phyloP scores from a whole-genome alignment of 495 filamentous ascomycete species.

The Bombardia bombarda region DNA sequence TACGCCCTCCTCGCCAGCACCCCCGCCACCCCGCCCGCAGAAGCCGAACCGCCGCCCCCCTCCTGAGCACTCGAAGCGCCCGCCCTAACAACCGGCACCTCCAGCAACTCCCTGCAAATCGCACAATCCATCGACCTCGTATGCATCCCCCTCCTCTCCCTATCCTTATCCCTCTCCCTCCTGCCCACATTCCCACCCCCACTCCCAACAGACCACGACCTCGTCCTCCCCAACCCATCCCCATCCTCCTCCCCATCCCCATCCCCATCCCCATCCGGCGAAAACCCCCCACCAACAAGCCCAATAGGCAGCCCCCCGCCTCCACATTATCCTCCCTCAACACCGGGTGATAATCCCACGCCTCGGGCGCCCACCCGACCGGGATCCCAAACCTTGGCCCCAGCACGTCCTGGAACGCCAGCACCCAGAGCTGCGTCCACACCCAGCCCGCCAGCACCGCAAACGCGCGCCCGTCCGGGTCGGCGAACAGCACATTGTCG shows the following conservation, averaged over 20 bases:
- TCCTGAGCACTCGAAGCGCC: too few relatives aligned
- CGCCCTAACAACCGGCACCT: slow-evolving; percentile 70
- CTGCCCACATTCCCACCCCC: not conserved
- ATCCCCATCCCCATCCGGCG: slow-evolving; percentile 23
- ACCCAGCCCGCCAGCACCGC: slow-evolving; percentile 66
- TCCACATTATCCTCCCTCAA: slow-evolving; percentile 80
- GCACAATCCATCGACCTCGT: slow-evolving; percentile 66
- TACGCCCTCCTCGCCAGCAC: slow-evolving; percentile 73
- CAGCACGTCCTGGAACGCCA: slow-evolving; percentile 74
- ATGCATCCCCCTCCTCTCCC: slow-evolving; percentile 33
- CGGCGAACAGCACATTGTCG: slow-evolving; percentile 74
- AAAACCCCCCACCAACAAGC: slow-evolving; percentile 31
- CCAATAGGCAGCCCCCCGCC: slow-evolving; percentile 68
- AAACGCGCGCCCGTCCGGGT: slow-evolving; percentile 56
- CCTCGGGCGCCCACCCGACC: slow-evolving; percentile 64
- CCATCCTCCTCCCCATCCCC: slow-evolving; percentile 11
- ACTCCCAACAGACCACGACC: slow-evolving; percentile 9
- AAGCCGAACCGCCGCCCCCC: too few relatives aligned
- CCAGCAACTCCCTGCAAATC: slow-evolving; percentile 85
- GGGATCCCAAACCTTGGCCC: slow-evolving; percentile 66
- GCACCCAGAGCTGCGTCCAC: slow-evolving; percentile 79
- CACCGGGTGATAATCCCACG: slow-evolving; percentile 92
- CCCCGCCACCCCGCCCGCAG: slow-evolving; percentile 52
- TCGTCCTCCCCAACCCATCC: slow-evolving; percentile 20
- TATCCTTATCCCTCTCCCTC: slow-evolving; percentile 14